phyloP scores from a whole-genome alignment of 306 rosid species.

The Vicia sativa region DNA sequence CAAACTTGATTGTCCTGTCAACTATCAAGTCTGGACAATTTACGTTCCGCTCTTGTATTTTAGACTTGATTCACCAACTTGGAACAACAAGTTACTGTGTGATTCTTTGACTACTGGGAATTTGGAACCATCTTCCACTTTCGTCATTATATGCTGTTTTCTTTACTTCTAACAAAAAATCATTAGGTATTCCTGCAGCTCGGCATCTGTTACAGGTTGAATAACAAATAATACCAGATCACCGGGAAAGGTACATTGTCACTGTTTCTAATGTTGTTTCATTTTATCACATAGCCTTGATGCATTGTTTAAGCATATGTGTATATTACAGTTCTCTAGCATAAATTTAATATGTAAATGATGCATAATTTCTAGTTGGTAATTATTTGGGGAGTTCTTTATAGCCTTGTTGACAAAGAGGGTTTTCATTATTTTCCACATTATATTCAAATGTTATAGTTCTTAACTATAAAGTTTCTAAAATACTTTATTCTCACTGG shows the following conservation, averaged over 20 bases:
- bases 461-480: not conserved
- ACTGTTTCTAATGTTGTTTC: constrained; percentile 13
- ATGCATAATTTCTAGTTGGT: constrained; percentile 1
- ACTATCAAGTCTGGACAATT: not conserved
- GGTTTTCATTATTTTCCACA: not conserved
- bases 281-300: constrained; percentile 2
- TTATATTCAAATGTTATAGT: not conserved
- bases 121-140: not conserved
- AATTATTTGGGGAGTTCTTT: constrained; percentile 7
- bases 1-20: not conserved
- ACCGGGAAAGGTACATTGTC: constrained; percentile 69
- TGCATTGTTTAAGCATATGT: constrained; percentile 17
- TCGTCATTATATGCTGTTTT: not conserved
- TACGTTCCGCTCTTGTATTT: not conserved
- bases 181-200: constrained; percentile 47
- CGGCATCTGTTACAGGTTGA: constrained; percentile 73
- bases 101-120: not conserved
- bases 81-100: not conserved
- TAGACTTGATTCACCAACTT: not conserved
- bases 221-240: constrained; percentile 93
- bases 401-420: constrained; percentile 7
- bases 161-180: not conserved
- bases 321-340: constrained; percentile 8
- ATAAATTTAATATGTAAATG: constrained; percentile 6
- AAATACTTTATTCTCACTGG: constrained; percentile 20